Evolutionary conservation across 345 rosid genomes (phyloP).

Genomic region (Eucalyptus regnans): DNA sequence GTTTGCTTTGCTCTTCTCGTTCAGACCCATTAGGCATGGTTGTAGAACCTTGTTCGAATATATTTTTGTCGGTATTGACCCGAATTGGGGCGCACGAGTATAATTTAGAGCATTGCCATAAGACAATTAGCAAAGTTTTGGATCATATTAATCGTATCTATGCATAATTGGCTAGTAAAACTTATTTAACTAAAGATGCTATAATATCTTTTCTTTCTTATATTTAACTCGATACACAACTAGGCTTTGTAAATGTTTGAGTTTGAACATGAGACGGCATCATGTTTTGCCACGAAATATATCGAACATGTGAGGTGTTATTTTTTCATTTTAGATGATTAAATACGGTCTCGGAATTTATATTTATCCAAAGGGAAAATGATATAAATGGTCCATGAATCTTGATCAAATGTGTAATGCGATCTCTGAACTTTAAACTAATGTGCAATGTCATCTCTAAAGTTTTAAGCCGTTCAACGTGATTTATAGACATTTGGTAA

Average conservation of each 20-base stretch:
- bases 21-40: neutral
- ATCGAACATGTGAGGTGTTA: neutral
- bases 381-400: rapidly evolving
- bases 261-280: neutral
- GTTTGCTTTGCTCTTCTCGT: neutral
- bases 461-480: no score
- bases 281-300: neutral
- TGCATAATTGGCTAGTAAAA: neutral
- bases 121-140: neutral
- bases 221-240: neutral
- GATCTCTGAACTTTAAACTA: no score
- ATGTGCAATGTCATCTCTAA: no score
- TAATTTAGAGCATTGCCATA: neutral
- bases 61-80: neutral
- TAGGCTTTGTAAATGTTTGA: neutral
- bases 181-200: neutral
- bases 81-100: neutral
- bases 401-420: no score
- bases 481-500: no score
- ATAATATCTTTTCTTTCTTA: neutral
- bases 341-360: neutral
- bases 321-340: neutral
- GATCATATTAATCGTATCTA: neutral
- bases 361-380: neutral
- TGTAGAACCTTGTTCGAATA: neutral